Conservation (phyloP, 192 early-diverging fungal species). For the Backusella sp. region DNA sequence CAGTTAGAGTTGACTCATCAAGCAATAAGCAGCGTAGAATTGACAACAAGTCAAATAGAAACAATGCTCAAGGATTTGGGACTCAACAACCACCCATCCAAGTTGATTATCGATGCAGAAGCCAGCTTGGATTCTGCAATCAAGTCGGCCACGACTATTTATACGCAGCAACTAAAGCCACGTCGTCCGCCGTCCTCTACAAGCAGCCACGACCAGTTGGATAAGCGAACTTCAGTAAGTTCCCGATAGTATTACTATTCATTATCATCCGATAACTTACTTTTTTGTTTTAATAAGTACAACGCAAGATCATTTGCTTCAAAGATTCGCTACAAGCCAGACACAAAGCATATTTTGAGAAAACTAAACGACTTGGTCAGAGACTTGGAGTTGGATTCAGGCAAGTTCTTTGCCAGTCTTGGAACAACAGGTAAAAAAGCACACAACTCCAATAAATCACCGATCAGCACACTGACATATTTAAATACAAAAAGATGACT, state of each 20-base stretch:
- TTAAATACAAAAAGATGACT: constrained; percentile 16
- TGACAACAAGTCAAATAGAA: constrained; percentile 24
- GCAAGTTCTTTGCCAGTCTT: constrained; percentile 16
- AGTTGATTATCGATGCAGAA: constrained; percentile 22
- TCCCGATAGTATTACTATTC: too few relatives aligned
- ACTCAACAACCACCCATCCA: constrained; percentile 7
- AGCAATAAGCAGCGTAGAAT: constrained; percentile 21
- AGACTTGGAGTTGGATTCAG: constrained; percentile 24
- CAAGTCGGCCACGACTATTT: constrained; percentile 21
- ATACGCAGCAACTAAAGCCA: constrained; percentile 3
- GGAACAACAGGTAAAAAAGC: constrained; percentile 14
- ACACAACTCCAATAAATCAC: background rate
- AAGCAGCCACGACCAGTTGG: constrained; percentile 10
- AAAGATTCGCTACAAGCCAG: constrained; percentile 29
- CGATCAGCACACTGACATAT: background rate
- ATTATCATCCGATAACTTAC: too few relatives aligned
- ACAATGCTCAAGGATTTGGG: constrained; percentile 28
- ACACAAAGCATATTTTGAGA: constrained; percentile 25
- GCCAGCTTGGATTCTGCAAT: constrained; percentile 24
- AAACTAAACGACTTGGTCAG: constrained; percentile 21
- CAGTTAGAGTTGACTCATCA: constrained; percentile 26
- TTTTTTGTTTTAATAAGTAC: background rate
- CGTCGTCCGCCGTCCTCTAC: constrained; percentile 12
- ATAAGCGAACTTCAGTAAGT: background rate
- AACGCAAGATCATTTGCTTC: constrained; percentile 5